phyloP scores from a whole-genome alignment of 2,329 filamentous ascomycete genomes.

The Trichoderma brevicompactum region DNA sequence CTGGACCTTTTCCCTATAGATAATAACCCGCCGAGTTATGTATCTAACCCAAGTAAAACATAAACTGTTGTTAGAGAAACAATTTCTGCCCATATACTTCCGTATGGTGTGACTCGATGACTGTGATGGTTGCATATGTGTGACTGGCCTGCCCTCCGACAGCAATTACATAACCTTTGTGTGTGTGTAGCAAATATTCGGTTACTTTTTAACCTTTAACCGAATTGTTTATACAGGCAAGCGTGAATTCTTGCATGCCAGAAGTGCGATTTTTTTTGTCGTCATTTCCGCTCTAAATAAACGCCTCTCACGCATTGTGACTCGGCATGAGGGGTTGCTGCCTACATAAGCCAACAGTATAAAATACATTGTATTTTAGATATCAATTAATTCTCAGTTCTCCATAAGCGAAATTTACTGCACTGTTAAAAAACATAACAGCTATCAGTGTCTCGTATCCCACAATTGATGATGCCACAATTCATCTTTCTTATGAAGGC shows the following conservation, averaged over 20 bases:
- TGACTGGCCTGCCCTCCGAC: too few relatives aligned
- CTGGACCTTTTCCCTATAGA: too few relatives aligned
- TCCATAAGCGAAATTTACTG: not conserved
- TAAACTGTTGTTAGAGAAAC: too few relatives aligned
- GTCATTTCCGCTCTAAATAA: not conserved
- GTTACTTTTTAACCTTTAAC: not conserved
- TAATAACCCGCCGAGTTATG: too few relatives aligned
- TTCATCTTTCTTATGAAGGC: slow-evolving; percentile 41
- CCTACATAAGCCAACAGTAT: too few relatives aligned
- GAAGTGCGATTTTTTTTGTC: not conserved
- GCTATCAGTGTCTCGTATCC: not conserved
- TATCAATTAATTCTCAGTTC: too few relatives aligned
- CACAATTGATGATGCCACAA: slow-evolving; percentile 35
- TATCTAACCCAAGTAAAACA: too few relatives aligned
- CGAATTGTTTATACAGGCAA: not conserved
- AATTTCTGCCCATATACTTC: too few relatives aligned
- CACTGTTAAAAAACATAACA: not conserved
- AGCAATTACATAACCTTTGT: too few relatives aligned
- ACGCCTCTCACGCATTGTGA: slow-evolving; percentile 12
- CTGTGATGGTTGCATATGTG: too few relatives aligned
- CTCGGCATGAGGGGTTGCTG: slow-evolving; percentile 3
- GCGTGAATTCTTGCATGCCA: not conserved
- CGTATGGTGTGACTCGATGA: too few relatives aligned
- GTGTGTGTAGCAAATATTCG: too few relatives aligned
- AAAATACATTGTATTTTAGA: not conserved